phyloP scores from a whole-genome alignment of 2,329 filamentous ascomycete species.

The Colletotrichum trifolii region DNA sequence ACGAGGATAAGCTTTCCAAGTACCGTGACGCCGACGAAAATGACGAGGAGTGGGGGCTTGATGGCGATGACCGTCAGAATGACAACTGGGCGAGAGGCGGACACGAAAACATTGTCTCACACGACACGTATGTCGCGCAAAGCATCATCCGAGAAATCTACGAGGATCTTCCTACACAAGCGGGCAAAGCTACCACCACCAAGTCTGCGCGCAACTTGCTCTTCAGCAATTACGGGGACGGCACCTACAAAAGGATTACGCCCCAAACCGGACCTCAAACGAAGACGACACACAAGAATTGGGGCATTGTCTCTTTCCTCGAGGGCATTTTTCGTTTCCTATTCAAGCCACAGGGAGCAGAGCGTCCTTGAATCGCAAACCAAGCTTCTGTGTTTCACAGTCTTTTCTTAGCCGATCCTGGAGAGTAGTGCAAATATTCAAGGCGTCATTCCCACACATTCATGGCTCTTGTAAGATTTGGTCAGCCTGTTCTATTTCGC shows the following conservation, averaged over 20 bases:
- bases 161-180: neutral
- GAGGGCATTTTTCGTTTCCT: too few species aligned
- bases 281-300: too few species aligned
- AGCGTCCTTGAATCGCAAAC: too few species aligned
- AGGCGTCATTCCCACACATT: too few species aligned
- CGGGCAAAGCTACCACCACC: neutral
- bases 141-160: conserved; percentile 12
- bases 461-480: too few species aligned
- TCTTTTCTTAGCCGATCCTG: too few species aligned
- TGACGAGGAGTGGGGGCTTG: neutral
- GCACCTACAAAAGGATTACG: conserved; percentile 5
- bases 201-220: conserved; percentile 14
- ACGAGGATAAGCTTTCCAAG: conserved; percentile 4
- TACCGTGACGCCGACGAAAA: conserved; percentile 5
- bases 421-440: too few species aligned
- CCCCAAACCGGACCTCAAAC: neutral
- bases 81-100: neutral
- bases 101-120: conserved; percentile 7
- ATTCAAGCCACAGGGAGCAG: too few species aligned
- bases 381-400: too few species aligned
- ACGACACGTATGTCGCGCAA: neutral
- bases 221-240: conserved; percentile 14
- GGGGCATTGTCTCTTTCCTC: too few species aligned
- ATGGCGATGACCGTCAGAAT: neutral
- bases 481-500: too few species aligned